Evolutionary conservation across 1,284 basidiomycete species (phyloP), one percentile per base, ranked within the genome.

Genomic region (Waitea zeae): DNA sequence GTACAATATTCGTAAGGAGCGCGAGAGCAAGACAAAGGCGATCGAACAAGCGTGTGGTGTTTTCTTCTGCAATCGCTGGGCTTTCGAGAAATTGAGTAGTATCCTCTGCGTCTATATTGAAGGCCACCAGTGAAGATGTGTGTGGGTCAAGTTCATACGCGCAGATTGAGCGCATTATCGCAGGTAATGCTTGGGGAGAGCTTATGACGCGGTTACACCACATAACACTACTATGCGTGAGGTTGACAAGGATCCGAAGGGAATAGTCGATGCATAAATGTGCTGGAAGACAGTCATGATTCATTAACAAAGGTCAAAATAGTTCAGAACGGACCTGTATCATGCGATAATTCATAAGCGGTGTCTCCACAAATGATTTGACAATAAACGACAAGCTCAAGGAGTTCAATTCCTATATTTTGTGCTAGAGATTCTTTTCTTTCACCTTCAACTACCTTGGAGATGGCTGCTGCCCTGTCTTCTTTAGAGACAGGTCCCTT

Each of bases 1-100:
- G 75, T 0, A 78, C 67, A 28, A 82, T 55, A 49, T 82, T 82
- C 31, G 78, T 79, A 35, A 82, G 52, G 5, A 82, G 51, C 1
- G 73, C 80, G 2, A 83, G 59, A 4, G 68, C 63, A 17, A 83
- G 67, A 49, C 78, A 83, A 3, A 81, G 52, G 28, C 63, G 58
- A 46, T 83, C 80, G 13, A 78, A 57, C 3, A 62, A 9, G 39
- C 42, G 13, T 26, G 22, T 26, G n/a, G 7, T 7, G 22, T n/a
- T 26, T n/a, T 44, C 41, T 3, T 40, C 40, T 12, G 30, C 26
- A 14, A 20, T 41, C 43, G 18, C 41, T 41, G 13, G 35, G 39
- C 9, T 41, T 40, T 40, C 37, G 36, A 12, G 28, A 11, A 1
- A 28, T 18, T 12, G 17, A 27, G 9, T 4, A 7, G 34, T 15